Evolutionary conservation across 257 asterid genomes (phyloP), one percentile per base, ranked within the genome.

Genomic region (Jacaranda mimosifolia): DNA sequence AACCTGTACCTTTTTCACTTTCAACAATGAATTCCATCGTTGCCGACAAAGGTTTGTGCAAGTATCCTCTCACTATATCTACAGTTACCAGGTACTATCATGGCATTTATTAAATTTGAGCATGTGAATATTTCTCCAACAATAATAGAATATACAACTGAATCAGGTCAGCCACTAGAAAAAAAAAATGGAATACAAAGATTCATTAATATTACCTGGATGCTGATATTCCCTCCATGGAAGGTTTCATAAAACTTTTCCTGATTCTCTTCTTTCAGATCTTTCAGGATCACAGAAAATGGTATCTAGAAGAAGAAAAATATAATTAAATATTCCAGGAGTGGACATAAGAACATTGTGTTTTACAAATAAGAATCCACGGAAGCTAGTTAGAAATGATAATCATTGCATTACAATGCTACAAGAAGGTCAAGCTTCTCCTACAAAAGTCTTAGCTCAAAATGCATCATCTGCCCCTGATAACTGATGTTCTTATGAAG

Each of bases 231-330:
- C 64, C 91, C 87, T 62, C 98, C 98, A 81, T 93, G 98, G 80
- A 83, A 93, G 83, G 98, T 93, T 86, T 93, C 98, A 77, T 91
- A 88, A 73, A 89, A 82, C 26, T 78, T 87, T 72, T 89, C 97
- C 83, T 65, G 63, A 79, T 83, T 79, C 71, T 87, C 83, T 72
- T 82, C 88, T 73, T 84, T 89, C 46, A 63, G 85, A 46, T 87
- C 87, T 85, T 86, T 91, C 82, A 93, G 81, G 55, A 74, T 72
- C 79, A 93, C 82, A n/a, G 88, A 91, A 86, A 93, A 93, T 63
- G 92, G 93, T 81, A 93, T 91, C 96, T 92, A 73, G 75, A 67
- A 73, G 62, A 57, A 43, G 69, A 45, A 64, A 55, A 18, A 18
- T 15, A 19, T 7, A 56, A 40, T 75, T 40, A 76, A 32, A 60